These are phyloP conservation scores for Crassisporium funariophilum DNA, from an alignment of 768 basidiomycete species.

Conservation along the genomic window DNA sequence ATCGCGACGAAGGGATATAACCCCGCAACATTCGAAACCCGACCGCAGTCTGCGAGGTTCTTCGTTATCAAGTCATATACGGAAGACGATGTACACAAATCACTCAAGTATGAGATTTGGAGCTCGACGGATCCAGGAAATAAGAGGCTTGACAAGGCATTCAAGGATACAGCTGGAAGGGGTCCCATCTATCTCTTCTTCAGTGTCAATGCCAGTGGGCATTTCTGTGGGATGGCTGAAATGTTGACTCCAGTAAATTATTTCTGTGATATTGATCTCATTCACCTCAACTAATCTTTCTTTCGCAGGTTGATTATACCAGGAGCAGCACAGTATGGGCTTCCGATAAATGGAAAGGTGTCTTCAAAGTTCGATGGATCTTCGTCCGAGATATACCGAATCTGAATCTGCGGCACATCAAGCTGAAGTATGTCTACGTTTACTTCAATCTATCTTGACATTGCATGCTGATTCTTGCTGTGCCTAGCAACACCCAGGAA, in stretches of 20 bases:
- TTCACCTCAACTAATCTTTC: neutral
- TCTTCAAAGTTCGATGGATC: conserved; percentile 98
- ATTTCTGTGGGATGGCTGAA: conserved; percentile 98
- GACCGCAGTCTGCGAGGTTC: conserved; percentile 82
- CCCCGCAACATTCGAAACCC: conserved; percentile 78
- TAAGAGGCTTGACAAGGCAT: conserved; percentile 95
- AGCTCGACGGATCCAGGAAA: conserved; percentile 97
- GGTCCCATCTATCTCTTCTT: conserved; percentile 99
- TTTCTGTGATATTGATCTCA: neutral
- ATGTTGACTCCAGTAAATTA: conserved; percentile 87
- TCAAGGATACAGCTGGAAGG: conserved; percentile 89
- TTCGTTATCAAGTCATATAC: conserved; percentile 99
- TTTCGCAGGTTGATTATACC: conserved; percentile 80
- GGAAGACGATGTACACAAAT: conserved; percentile 99
- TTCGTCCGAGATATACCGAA: conserved; percentile 97
- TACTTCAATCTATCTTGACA: neutral
- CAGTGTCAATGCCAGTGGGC: conserved; percentile 95
- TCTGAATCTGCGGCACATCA: conserved; percentile 85
- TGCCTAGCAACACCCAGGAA: conserved; percentile 88
- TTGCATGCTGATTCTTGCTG: conserved; percentile 17
- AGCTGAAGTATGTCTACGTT: conserved; percentile 62
- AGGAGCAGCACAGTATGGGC: conserved; percentile 98
- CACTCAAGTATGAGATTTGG: conserved; percentile 97
- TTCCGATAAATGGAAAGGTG: conserved; percentile 99
- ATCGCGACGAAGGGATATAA: conserved; percentile 92